Base-by-base conservation (phyloP, 768 basidiomycete genomes). In the Galerina sulciceps region DNA sequence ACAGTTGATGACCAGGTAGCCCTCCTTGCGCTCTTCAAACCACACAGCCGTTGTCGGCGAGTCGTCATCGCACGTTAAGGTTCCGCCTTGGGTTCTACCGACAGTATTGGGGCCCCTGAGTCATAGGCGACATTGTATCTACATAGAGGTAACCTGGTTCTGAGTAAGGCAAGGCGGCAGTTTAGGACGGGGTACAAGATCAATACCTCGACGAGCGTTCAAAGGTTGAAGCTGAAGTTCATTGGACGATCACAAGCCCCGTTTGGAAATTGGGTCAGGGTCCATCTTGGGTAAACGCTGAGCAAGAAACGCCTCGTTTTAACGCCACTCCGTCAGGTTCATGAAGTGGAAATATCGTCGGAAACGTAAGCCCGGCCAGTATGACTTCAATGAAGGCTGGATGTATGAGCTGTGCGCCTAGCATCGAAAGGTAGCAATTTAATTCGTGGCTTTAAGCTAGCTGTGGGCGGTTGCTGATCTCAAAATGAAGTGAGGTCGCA, bases 251-350 rank as follows among this genome's bases (percentile, higher is more conserved):
- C 23, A 8, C 36, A 34, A 60, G 43, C 60, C 56, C 61, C 64
- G 46, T 62, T 58, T 56, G 23, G 61, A 58, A 65, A 58, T 53
- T 48, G 34, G 41, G 48, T 65, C 61, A 60, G 53, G 57, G 55
- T 55, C 55, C 45, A 50, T 49, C 56, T 59, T 55, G 42, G 43
- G 49, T 38, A 49, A 31, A 45, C 38, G 58, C 49, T 56, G 51
- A 46, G 56, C 53, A 60, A 53, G 15, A 53, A 35, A 58, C 31
- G 56, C 53, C 49, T 59, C 57, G 50, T 55, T 65, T n/a, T 57
- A 48, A 59, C 61, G 61, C 61, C 61, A 62, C 58, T 38, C 26
- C 26, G 26, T 51, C 59, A 56, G 23, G 58, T 58, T 57, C 37
- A 55, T 45, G 10, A 10, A 61, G 26, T 31, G 26, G 26, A 31